Percentiles rank a stretch among this genome's conserved stretches.
phyloP scores from a whole-genome alignment of 257 asterid genomes.

The Perilla frutescens region DNA sequence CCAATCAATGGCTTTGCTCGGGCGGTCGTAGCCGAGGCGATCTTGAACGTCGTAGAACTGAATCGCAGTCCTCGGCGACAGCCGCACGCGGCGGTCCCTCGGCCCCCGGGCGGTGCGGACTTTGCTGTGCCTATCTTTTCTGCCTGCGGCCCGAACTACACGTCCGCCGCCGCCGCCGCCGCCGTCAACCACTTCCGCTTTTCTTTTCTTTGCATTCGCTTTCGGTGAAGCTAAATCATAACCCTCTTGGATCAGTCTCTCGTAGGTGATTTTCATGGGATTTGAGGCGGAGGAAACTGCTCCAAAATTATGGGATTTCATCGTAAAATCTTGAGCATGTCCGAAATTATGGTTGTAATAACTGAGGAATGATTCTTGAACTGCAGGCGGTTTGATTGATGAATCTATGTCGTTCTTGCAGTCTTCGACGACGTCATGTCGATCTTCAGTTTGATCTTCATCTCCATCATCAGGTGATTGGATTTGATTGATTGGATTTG shows the following conservation, averaged over 20 bases:
- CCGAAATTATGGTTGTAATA: conserved; percentile 19
- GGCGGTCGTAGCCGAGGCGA: conserved; percentile 56
- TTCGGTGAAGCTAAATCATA: neutral
- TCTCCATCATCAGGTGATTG: conserved; percentile 35
- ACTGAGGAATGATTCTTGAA: conserved; percentile 10
- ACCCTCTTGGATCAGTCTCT: conserved; percentile 23
- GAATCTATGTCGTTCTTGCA: neutral
- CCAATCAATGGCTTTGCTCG: conserved; percentile 71
- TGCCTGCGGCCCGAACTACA: conserved; percentile 35
- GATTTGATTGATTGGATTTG: conserved; percentile 36
- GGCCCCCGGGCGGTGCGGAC: conserved; percentile 61
- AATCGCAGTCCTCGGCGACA: conserved; percentile 60
- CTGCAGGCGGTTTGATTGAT: neutral
- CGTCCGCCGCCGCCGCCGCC: conserved; percentile 37
- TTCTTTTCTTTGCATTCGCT: conserved; percentile 32
- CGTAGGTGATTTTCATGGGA: neutral
- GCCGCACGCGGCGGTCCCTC: conserved; percentile 56
- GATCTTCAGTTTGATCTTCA: conserved; percentile 29
- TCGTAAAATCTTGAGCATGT: neutral
- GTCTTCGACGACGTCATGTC: neutral
- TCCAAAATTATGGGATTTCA: neutral
- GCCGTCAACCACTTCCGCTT: conserved; percentile 29
- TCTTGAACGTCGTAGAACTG: conserved; percentile 69
- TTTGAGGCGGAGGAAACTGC: conserved; percentile 14
- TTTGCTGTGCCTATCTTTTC: conserved; percentile 63